A percentile compares a stretch with the other conserved stretches of the same genome.
These are phyloP conservation scores for Aspergillus funiculosus DNA, from an alignment of 495 filamentous ascomycete species.

Conservation along the genomic window DNA sequence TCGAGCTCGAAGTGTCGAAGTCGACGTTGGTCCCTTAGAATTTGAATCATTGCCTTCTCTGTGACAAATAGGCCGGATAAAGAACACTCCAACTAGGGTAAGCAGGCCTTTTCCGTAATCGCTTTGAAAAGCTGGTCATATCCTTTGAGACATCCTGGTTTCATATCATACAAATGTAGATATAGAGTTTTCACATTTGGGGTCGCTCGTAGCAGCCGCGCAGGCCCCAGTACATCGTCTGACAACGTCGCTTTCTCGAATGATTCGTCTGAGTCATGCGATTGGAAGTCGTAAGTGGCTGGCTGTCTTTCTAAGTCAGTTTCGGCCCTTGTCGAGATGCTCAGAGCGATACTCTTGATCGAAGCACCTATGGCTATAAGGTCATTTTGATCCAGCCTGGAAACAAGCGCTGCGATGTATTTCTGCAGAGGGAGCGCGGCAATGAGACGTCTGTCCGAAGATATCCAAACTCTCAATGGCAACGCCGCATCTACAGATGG, in stretches of 20 bases:
- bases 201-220: background rate
- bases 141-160: background rate
- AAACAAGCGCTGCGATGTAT: background rate
- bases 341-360: background rate
- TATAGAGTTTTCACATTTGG: background rate
- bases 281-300: background rate
- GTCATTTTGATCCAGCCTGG: background rate
- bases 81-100: background rate
- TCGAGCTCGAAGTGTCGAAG: slow-evolving; percentile 1
- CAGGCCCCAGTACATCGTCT: background rate
- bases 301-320: background rate
- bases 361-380: background rate
- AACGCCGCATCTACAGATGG: background rate
- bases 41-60: background rate
- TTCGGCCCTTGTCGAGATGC: background rate
- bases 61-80: slow-evolving; percentile 1
- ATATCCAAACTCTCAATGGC: background rate
- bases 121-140: background rate
- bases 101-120: background rate
- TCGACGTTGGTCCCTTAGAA: background rate
- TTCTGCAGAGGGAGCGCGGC: background rate
- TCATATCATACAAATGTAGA: background rate
- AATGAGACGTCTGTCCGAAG: background rate
- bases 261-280: too few species aligned
- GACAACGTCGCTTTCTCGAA: background rate